These are phyloP conservation scores for Claviceps sp. DNA, from an alignment of 2,329 filamentous ascomycete genomes.

Conservation along the genomic window DNA sequence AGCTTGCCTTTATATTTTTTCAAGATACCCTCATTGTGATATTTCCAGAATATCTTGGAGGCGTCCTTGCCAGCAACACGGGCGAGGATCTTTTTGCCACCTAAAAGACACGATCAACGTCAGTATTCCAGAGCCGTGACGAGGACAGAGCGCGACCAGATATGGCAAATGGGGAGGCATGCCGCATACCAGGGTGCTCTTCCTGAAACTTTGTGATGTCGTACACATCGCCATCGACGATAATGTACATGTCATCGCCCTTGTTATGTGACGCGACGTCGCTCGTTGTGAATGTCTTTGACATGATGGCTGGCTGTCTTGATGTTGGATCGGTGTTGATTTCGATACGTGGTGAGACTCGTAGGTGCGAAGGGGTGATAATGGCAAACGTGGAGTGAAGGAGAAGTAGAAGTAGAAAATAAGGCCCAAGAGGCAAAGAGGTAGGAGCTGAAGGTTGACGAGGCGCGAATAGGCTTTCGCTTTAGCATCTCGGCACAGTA, in stretches of 20 bases:
- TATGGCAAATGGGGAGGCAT: slow-evolving; percentile 17
- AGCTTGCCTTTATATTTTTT: slow-evolving; percentile 73
- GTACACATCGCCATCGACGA: slow-evolving; percentile 91
- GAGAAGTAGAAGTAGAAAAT: background rate
- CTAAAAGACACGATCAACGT: slow-evolving; percentile 16
- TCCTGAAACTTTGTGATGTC: slow-evolving; percentile 83
- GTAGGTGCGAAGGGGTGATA: background rate
- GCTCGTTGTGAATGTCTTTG: slow-evolving; percentile 67
- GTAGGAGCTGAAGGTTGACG: background rate
- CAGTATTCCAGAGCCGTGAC: background rate
- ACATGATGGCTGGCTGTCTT: slow-evolving; percentile 44
- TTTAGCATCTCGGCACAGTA: background rate
- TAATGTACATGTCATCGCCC: slow-evolving; percentile 70
- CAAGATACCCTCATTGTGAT: slow-evolving; percentile 74
- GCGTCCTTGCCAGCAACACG: slow-evolving; percentile 53
- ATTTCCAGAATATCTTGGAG: slow-evolving; percentile 57
- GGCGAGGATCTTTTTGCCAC: slow-evolving; percentile 52
- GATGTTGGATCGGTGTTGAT: background rate
- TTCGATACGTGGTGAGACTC: too few relatives aligned
- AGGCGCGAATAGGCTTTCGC: background rate
- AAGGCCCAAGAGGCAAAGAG: background rate
- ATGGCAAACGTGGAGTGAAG: background rate
- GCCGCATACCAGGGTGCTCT: slow-evolving; percentile 69
- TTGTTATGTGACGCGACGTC: slow-evolving; percentile 92
- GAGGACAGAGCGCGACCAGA: background rate